phyloP scores from a whole-genome alignment of 2,329 filamentous ascomycete species.

The Aureobasidium pullulans region DNA sequence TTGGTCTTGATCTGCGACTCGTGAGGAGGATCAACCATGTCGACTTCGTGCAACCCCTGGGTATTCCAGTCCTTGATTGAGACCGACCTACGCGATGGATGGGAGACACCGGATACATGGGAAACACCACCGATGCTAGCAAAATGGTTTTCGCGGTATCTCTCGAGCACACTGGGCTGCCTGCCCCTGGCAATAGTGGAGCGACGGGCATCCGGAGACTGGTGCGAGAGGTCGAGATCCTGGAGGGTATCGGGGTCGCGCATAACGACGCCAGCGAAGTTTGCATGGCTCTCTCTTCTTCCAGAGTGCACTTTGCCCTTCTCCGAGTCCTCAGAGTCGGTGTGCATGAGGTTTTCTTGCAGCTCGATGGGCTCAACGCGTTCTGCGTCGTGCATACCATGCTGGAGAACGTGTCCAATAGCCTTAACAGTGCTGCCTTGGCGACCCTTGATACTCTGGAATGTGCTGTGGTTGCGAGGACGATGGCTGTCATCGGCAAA shows the following conservation, averaged over 20 bases:
- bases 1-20: background rate
- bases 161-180: constrained; percentile 6
- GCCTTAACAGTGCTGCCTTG: constrained; percentile 1
- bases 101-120: background rate
- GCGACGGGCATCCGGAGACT: background rate
- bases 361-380: background rate
- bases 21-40: constrained; percentile 3
- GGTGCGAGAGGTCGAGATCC: background rate
- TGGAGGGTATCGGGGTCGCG: constrained; percentile 1
- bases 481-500: background rate
- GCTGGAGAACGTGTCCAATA: background rate
- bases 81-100: background rate
- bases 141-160: constrained; percentile 3
- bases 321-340: background rate
- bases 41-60: background rate
- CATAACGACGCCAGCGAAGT: background rate
- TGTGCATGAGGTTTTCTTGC: background rate
- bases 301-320: background rate
- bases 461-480: background rate
- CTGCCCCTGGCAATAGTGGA: background rate
- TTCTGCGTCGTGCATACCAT: background rate
- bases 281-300: background rate
- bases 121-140: background rate
- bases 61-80: constrained; percentile 8
- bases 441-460: constrained; percentile 3